Evolutionary conservation across 768 basidiomycete species (phyloP), one percentile per base, ranked within the genome.

Genomic region (Holtermanniella nyarrowii): DNA sequence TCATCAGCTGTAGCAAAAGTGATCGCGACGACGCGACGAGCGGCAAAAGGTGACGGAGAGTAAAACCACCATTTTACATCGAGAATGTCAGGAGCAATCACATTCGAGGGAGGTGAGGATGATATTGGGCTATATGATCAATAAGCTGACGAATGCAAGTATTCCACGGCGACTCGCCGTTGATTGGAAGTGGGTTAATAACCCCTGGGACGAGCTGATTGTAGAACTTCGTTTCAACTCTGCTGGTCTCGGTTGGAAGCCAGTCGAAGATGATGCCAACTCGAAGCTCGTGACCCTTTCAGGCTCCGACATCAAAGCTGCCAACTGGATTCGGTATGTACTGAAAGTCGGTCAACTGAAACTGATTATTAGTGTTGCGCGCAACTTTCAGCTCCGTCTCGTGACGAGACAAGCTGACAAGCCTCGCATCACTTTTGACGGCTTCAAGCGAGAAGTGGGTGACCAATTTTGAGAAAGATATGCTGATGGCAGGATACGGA

Each of bases 171-270:
- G 75, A 84, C 21, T 78, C 78, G 3, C 57, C 82, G 42, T 82
- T 89, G 51, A 66, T 81, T 44, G 90, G 90, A 63, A 91, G 90
- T 95, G 37, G 37, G 72, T 68, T 20, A 50, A 22, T 26, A 21
- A 44, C 24, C 25, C 49, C 22, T 41, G 22, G 14, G 16, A 5
- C 23, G 20, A 18, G 27, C 27, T 11, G 23, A 31, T 24, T 20
- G 16, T 45, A 61, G 66, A 73, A 48, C 69, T 97, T 55, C 88
- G 95, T 58, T 77, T 99, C 60, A 90, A 89, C 11, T 66, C 77
- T 44, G 86, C 83, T 59, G 95, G 95, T 42, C 83, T 97, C 76
- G 95, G 88, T 4, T 97, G 95, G 95, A 96, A 78, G 63, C 59
- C 70, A 3, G 62, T 69, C 20, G 56, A 84, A 57, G 84, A 80